phyloP scores from a whole-genome alignment of 192 early-diverging fungal genomes.

The Coemansia sp. region DNA sequence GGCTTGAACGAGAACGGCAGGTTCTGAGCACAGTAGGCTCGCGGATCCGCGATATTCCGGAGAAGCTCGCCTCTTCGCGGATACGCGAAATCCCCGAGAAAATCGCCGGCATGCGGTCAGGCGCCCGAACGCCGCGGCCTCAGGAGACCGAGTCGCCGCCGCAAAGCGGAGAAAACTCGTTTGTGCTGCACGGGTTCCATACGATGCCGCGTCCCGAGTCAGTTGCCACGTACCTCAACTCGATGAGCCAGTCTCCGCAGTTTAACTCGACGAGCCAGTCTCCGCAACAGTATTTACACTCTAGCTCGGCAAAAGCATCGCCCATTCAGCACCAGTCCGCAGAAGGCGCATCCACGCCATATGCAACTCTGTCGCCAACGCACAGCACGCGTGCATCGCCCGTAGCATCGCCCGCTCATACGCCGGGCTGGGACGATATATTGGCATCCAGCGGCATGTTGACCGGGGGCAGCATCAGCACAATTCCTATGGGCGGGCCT shows the following conservation, averaged over 20 bases:
- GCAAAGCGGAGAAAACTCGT: constrained; percentile 5
- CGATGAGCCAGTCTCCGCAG: constrained; percentile 13
- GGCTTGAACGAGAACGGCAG: neutral
- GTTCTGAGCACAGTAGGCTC: constrained; percentile 17
- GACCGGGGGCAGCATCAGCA: constrained; percentile 26
- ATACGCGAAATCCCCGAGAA: constrained; percentile 32
- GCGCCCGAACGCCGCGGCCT: constrained; percentile 2
- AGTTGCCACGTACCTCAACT: constrained; percentile 18
- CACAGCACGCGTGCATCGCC: constrained; percentile 18
- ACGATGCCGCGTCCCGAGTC: constrained; percentile 36
- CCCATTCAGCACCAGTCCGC: constrained; percentile 13
- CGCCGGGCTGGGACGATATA: constrained; percentile 53
- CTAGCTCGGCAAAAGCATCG: neutral
- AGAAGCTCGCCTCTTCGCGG: constrained; percentile 9
- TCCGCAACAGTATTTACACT: neutral
- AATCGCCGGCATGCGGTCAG: constrained; percentile 17
- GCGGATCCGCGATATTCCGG: constrained; percentile 29
- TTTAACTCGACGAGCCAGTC: constrained; percentile 12
- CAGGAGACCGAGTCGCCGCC: neutral
- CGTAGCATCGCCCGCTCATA: constrained; percentile 22
- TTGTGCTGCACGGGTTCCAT: constrained; percentile 44
- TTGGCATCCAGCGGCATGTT: constrained; percentile 50
- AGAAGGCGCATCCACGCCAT: neutral
- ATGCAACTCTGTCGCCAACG: constrained; percentile 1
- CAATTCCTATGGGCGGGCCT: neutral